These are phyloP conservation scores for Protostelium mycophagum DNA, from an alignment of 78 protist species.

Conservation along the genomic window DNA sequence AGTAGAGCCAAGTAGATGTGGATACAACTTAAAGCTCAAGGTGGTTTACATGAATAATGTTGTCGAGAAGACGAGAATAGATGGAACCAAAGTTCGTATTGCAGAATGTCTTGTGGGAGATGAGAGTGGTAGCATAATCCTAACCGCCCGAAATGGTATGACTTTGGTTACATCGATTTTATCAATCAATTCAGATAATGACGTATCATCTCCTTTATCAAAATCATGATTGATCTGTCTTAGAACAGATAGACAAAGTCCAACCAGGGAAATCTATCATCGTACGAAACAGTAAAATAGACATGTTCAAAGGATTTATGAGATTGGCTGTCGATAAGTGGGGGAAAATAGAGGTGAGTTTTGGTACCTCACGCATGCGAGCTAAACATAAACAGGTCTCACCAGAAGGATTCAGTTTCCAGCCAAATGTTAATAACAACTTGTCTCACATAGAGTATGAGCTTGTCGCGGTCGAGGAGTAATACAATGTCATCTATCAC, in stretches of 20 bases:
- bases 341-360: slow-evolving; percentile 42
- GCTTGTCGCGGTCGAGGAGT: background rate
- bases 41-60: background rate
- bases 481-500: too few relatives aligned
- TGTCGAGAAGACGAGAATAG: slow-evolving; percentile 10
- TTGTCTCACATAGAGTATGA: slow-evolving; percentile 55
- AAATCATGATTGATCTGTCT: background rate
- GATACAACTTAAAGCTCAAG: background rate
- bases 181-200: background rate
- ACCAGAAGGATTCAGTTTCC: slow-evolving; percentile 31
- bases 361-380: background rate
- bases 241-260: slow-evolving; percentile 64
- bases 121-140: slow-evolving; percentile 48
- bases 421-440: slow-evolving; percentile 25
- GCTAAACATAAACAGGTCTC: background rate
- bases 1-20: background rate
- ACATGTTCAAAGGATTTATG: slow-evolving; percentile 62
- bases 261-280: slow-evolving; percentile 65
- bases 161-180: background rate
- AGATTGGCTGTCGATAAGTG: slow-evolving; percentile 48
- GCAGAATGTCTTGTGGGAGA: slow-evolving; percentile 64
- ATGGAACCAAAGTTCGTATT: slow-evolving; percentile 33
- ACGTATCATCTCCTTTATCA: background rate
- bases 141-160: slow-evolving; percentile 57
- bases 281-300: slow-evolving; percentile 46